These are phyloP conservation scores for Rubia peregrina DNA, from an alignment of 305 asterid genomes.

Conservation along the genomic window DNA sequence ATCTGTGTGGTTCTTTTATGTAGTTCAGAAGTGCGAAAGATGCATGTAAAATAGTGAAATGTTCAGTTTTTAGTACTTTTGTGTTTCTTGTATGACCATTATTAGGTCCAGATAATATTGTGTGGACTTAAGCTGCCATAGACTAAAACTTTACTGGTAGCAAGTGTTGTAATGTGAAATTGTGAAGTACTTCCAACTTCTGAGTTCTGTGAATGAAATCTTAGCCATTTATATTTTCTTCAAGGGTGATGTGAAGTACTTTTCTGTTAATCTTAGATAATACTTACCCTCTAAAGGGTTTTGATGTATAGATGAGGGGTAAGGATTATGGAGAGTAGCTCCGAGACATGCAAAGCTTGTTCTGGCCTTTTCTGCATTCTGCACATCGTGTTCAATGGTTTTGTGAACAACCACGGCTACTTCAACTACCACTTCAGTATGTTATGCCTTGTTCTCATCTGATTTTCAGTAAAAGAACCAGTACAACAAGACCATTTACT, in stretches of 20 bases:
- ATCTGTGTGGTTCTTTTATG: not conserved
- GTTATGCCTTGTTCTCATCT: not conserved
- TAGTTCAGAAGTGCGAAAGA: not conserved
- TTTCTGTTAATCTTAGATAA: not conserved
- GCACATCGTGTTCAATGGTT: not conserved
- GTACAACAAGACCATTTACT: too few species aligned
- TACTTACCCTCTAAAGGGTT: not conserved
- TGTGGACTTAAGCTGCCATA: not conserved
- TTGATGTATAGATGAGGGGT: not conserved
- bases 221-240: not conserved
- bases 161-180: too few species aligned
- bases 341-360: not conserved
- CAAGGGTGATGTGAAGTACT: not conserved
- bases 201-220: not conserved
- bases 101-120: not conserved
- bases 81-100: not conserved
- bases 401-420: not conserved
- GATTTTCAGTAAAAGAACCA: not conserved
- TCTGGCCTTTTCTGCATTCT: not conserved
- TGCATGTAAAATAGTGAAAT: not conserved
- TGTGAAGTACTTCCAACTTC: not conserved
- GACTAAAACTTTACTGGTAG: not conserved
- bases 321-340: not conserved
- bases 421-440: too few species aligned
- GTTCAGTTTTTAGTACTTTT: not conserved